Evolutionary conservation across 176 grass and related monocot genomes (phyloP).

Genomic region (Canna indica): DNA sequence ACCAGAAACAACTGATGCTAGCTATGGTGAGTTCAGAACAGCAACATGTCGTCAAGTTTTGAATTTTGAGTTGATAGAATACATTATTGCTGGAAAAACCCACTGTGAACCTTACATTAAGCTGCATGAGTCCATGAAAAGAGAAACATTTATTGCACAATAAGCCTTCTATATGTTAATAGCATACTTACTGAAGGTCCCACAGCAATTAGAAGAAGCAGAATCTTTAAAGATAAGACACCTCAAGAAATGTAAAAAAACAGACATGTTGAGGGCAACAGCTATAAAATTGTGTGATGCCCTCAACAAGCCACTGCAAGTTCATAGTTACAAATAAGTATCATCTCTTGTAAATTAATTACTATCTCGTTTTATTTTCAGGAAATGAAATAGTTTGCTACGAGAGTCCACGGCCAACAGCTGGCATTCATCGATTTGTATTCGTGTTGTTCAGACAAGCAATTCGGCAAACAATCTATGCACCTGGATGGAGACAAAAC

Average conservation of each 20-base stretch:
- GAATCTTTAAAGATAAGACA: too few relatives aligned
- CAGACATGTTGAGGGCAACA: too few relatives aligned
- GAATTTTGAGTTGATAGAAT: neutral
- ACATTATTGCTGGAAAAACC: neutral
- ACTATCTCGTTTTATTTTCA: slow-evolving; percentile 30
- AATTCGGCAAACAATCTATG: slow-evolving; percentile 55
- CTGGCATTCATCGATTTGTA: slow-evolving; percentile 89
- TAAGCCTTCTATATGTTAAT: neutral
- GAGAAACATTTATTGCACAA: neutral
- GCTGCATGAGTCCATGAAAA: neutral
- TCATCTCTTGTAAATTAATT: neutral
- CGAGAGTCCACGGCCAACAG: slow-evolving; percentile 86
- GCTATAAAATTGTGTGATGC: too few relatives aligned
- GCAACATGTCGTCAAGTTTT: neutral
- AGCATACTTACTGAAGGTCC: neutral
- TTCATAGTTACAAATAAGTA: neutral
- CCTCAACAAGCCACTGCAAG: neutral
- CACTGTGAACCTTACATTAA: neutral
- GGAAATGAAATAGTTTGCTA: slow-evolving; percentile 86
- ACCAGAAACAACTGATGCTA: slow-evolving; percentile 54
- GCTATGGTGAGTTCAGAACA: slow-evolving; percentile 4
- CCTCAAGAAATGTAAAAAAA: too few relatives aligned
- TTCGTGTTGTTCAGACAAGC: slow-evolving; percentile 86
- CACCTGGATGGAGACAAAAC: slow-evolving; percentile 86
- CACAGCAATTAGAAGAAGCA: neutral